Percentiles rank a stretch among this genome's conserved stretches.
Evolutionary conservation across 208 protist species (phyloP).

Genomic region (Borovskyia barvae): DNA sequence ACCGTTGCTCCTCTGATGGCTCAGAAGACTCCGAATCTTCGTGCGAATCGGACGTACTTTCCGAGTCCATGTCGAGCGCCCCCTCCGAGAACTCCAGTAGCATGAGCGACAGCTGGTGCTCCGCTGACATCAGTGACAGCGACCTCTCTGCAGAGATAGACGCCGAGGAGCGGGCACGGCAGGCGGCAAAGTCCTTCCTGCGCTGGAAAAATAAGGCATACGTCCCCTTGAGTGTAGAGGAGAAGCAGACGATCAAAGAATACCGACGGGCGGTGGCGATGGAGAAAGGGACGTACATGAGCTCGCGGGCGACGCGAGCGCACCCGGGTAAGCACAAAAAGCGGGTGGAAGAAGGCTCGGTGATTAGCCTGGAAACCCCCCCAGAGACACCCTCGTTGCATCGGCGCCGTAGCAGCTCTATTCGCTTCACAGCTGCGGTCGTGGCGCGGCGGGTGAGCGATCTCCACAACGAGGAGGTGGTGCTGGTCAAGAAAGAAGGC

Average conservation of each 20-base stretch:
- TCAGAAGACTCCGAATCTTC: neutral
- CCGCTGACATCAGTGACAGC: slow-evolving; percentile 3
- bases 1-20: neutral
- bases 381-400: neutral
- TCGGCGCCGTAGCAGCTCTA: slow-evolving; percentile 5
- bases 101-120: too few relatives aligned
- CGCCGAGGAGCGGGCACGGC: slow-evolving; percentile 13
- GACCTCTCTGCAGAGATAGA: slow-evolving; percentile 8
- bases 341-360: neutral
- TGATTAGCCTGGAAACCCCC: neutral
- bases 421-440: slow-evolving; percentile 13
- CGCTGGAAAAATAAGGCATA: slow-evolving; percentile 26
- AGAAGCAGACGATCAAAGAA: slow-evolving; percentile 24
- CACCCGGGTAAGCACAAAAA: neutral
- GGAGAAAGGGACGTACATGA: slow-evolving; percentile 18
- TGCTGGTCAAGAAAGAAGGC: slow-evolving; percentile 5
- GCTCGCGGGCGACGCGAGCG: slow-evolving; percentile 10
- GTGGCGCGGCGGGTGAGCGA: neutral
- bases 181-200: slow-evolving; percentile 13
- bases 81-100: neutral
- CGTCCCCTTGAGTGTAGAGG: slow-evolving; percentile 13
- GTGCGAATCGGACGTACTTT: neutral
- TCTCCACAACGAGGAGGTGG: slow-evolving; percentile 12
- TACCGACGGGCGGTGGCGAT: slow-evolving; percentile 13
- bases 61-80: neutral